phyloP scores from a whole-genome alignment of 2,329 filamentous ascomycete species.

The Botrytis pseudocinerea region DNA sequence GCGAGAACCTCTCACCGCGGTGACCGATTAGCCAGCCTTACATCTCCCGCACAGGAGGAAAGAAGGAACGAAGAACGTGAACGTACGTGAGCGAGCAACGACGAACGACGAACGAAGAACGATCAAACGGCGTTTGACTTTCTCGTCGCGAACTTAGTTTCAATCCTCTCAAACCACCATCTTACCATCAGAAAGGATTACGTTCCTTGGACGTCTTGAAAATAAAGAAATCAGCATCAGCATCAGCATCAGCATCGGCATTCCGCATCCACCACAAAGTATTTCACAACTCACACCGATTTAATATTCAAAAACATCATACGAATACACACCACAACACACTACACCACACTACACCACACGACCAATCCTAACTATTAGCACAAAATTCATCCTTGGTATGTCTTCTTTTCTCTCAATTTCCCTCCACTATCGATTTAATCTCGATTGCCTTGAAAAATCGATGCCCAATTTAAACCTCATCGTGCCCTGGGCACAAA shows the following conservation, averaged over 20 bases:
- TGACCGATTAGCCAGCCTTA: conserved; percentile 2
- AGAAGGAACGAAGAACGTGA: background rate
- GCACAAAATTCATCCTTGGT: conserved; percentile 24
- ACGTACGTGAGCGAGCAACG: background rate
- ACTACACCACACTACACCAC: background rate
- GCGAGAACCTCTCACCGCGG: background rate
- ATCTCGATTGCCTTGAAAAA: conserved; percentile 1
- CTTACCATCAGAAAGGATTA: background rate
- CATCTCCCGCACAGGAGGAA: background rate
- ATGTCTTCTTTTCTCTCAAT: conserved; percentile 24
- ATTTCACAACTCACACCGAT: background rate
- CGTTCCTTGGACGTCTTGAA: too few relatives aligned
- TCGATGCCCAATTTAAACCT: conserved; percentile 10
- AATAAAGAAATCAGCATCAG: background rate
- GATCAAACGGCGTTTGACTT: background rate
- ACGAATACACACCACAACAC: background rate
- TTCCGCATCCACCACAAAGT: background rate
- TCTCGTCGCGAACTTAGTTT: conserved; percentile 11
- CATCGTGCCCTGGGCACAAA: conserved; percentile 23
- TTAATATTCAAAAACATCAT: conserved; percentile 12
- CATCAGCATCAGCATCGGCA: background rate
- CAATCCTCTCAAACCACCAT: background rate
- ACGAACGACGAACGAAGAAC: background rate
- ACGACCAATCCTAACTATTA: conserved; percentile 1
- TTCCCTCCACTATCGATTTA: conserved; percentile 3